Evolutionary conservation across 1,284 basidiomycete genomes (phyloP).

Genomic region (Fomitopsis betulina): DNA sequence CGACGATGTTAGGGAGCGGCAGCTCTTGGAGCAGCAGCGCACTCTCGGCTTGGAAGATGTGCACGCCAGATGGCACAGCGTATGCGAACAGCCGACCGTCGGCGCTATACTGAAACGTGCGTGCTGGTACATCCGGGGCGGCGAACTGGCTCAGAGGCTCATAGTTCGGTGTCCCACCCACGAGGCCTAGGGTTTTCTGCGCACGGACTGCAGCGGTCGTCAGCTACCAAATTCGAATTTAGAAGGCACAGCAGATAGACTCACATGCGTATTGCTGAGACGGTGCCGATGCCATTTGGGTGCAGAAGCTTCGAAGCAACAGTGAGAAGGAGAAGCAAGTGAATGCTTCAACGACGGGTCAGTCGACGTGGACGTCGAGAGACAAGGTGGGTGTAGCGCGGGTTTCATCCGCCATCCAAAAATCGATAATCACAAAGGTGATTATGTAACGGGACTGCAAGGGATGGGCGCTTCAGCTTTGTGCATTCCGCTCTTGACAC

Average conservation of each 20-base stretch:
- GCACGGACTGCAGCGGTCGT: slow-evolving; percentile 65
- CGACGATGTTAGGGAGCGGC: slow-evolving; percentile 68
- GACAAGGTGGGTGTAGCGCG: slow-evolving; percentile 1
- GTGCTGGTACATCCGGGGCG: slow-evolving; percentile 62
- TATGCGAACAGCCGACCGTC: slow-evolving; percentile 89
- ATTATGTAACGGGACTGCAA: slow-evolving; percentile 1
- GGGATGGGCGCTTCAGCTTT: neutral
- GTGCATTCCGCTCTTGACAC: no score
- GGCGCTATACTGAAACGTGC: slow-evolving; percentile 80
- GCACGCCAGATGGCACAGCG: slow-evolving; percentile 73
- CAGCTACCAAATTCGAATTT: slow-evolving; percentile 10
- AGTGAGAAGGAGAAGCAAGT: slow-evolving; percentile 59
- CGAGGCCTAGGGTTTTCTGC: slow-evolving; percentile 88
- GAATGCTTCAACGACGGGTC: slow-evolving; percentile 59
- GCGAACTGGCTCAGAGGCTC: slow-evolving; percentile 61
- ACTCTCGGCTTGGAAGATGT: slow-evolving; percentile 74
- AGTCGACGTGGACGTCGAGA: slow-evolving; percentile 14
- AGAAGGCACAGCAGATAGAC: slow-evolving; percentile 28
- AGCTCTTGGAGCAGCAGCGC: slow-evolving; percentile 71
- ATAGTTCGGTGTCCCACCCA: slow-evolving; percentile 80
- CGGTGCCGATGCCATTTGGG: slow-evolving; percentile 56
- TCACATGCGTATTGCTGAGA: slow-evolving; percentile 79
- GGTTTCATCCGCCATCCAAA: neutral
- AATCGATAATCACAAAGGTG: neutral
- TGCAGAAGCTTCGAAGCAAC: slow-evolving; percentile 21